phyloP scores from a whole-genome alignment of 805 yeast genomes.

The Pichia deserticola region DNA sequence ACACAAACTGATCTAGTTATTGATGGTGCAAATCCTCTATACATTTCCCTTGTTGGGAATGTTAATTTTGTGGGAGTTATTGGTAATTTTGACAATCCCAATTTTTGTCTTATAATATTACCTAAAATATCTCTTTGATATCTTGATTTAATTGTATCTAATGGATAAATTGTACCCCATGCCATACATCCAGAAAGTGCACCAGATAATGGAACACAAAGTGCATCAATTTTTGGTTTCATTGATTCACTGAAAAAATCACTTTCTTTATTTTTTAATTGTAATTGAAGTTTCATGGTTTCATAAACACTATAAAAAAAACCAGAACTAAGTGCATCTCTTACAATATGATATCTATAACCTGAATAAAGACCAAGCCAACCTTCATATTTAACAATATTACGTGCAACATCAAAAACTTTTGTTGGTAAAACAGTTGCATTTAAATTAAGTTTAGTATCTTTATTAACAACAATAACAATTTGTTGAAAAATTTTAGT shows the following conservation, averaged over 20 bases:
- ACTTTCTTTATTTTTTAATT: conserved; percentile 7
- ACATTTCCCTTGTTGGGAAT: conserved; percentile 45
- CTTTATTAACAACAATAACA: conserved; percentile 37
- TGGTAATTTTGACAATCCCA: conserved; percentile 39
- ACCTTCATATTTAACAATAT: conserved; percentile 56
- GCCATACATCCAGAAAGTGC: conserved; percentile 69
- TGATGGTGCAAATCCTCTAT: conserved; percentile 74
- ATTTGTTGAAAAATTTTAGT: conserved; percentile 78
- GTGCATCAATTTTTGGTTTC: conserved; percentile 26
- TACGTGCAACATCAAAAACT: conserved; percentile 38
- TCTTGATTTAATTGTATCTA: conserved; percentile 73
- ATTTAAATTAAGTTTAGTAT: conserved; percentile 11
- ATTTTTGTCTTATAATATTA: conserved; percentile 48
- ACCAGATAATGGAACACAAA: conserved; percentile 61
- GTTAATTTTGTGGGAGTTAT: conserved; percentile 26
- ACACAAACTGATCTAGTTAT: conserved; percentile 62
- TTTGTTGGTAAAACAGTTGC: conserved; percentile 26
- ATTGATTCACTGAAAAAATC: conserved; percentile 1
- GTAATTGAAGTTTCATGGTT: conserved; percentile 45
- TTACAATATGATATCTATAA: conserved; percentile 51
- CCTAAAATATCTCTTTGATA: conserved; percentile 68
- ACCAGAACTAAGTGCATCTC: conserved; percentile 69
- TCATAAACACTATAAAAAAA: conserved; percentile 72
- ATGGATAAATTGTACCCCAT: conserved; percentile 71
- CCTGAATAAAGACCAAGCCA: conserved; percentile 65